These are phyloP conservation scores for Solanum peruvianum DNA, from an alignment of 257 asterid species.

Conservation along the genomic window DNA sequence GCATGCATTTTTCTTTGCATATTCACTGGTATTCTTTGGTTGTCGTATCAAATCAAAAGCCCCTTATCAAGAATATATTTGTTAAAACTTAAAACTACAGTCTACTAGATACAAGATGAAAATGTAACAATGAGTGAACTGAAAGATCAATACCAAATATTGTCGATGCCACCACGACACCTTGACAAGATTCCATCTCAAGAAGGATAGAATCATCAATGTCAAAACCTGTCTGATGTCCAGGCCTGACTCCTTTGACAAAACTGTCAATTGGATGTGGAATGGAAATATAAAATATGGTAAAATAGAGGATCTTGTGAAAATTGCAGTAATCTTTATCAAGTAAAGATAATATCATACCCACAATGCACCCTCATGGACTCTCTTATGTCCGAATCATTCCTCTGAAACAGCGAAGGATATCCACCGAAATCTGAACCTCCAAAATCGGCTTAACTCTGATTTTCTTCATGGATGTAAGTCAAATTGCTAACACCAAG, in stretches of 20 bases:
- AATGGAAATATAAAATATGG: neutral
- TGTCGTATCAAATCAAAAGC: constrained; percentile 87
- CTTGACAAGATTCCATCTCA: constrained; percentile 78
- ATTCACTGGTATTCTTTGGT: constrained; percentile 71
- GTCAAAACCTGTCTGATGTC: constrained; percentile 74
- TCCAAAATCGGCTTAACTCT: constrained; percentile 67
- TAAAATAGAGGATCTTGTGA: neutral
- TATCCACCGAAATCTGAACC: constrained; percentile 93
- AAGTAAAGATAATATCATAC: constrained; percentile 29
- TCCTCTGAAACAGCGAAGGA: constrained; percentile 66
- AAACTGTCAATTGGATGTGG: constrained; percentile 24
- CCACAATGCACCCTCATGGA: constrained; percentile 91
- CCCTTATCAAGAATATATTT: constrained; percentile 35
- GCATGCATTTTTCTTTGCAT: constrained; percentile 52
- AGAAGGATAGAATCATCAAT: constrained; percentile 66
- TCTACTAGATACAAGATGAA: neutral
- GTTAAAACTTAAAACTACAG: constrained; percentile 16
- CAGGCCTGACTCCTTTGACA: constrained; percentile 76
- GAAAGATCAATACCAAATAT: constrained; percentile 55
- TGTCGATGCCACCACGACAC: constrained; percentile 88
- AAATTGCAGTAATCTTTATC: neutral
- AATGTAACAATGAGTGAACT: neutral
- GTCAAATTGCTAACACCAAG: constrained; percentile 60
- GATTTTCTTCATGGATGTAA: constrained; percentile 63
- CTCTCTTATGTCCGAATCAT: constrained; percentile 66